Evolutionary conservation across 257 asterid genomes (phyloP).

Genomic region (Ocimum tenuiflorum): DNA sequence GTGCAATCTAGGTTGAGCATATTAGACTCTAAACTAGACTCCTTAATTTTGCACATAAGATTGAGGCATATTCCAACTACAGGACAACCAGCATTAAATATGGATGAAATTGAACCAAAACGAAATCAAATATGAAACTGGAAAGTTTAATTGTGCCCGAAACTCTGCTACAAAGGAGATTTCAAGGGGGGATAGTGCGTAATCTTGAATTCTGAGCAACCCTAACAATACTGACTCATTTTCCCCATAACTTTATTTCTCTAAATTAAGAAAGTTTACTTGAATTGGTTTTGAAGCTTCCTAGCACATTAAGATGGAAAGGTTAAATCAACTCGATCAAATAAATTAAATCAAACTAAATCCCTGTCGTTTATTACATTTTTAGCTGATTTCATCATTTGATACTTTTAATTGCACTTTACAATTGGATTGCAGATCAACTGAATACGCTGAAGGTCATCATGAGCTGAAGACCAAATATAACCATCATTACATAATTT

Average conservation of each 20-base stretch:
- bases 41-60: not conserved
- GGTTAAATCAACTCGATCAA: not conserved
- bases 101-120: not conserved
- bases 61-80: not conserved
- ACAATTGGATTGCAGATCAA: slow-evolving; percentile 17
- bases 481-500: slow-evolving; percentile 12
- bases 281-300: slow-evolving; percentile 3
- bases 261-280: not conserved
- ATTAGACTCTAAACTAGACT: not conserved
- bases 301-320: slow-evolving; percentile 8
- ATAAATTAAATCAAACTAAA: not conserved
- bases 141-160: not conserved
- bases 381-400: slow-evolving; percentile 14
- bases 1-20: not conserved
- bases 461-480: not conserved
- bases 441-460: not conserved
- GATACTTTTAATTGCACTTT: slow-evolving; percentile 15
- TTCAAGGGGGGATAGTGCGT: not conserved
- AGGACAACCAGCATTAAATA: not conserved
- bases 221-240: not conserved
- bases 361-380: not conserved
- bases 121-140: not conserved
- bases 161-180: not conserved
- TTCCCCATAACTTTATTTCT: not conserved
- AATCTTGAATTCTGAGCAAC: not conserved